Conservation (phyloP, 225 moss, liverwort and hornwort genomes). For the Sphagnum contortum region DNA sequence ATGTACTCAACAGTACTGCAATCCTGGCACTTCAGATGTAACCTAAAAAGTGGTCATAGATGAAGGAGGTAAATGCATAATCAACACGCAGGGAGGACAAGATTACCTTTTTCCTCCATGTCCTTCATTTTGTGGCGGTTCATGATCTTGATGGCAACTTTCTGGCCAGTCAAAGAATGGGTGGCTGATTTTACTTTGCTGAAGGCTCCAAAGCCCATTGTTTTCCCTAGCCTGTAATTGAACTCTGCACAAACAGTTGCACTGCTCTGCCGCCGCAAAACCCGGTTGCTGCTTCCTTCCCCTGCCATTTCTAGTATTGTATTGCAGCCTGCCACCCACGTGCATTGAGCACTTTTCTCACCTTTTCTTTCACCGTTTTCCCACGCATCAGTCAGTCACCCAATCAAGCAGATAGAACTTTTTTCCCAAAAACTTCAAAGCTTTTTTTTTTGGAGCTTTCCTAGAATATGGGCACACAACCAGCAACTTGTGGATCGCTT, state of each 20-base stretch:
- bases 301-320: constrained; percentile 47
- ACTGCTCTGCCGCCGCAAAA: constrained; percentile 26
- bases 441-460: background rate
- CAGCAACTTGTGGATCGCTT: background rate
- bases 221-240: constrained; percentile 72
- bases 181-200: constrained; percentile 76
- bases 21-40: too few relatives aligned
- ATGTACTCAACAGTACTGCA: too few relatives aligned
- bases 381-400: too few relatives aligned
- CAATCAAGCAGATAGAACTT: background rate
- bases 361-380: constrained; percentile 2
- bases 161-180: constrained; percentile 63
- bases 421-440: constrained; percentile 5
- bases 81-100: too few relatives aligned
- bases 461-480: background rate
- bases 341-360: constrained; percentile 14
- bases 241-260: constrained; percentile 62
- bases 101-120: constrained; percentile 75
- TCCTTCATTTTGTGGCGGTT: constrained; percentile 72
- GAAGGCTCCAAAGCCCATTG: constrained; percentile 76
- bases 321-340: constrained; percentile 11
- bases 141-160: constrained; percentile 75
- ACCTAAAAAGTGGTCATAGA: background rate
- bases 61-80: constrained; percentile 3
- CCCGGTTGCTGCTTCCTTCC: constrained; percentile 22